Conservation (phyloP, 306 rosid species). For the Quillaja saponaria region DNA sequence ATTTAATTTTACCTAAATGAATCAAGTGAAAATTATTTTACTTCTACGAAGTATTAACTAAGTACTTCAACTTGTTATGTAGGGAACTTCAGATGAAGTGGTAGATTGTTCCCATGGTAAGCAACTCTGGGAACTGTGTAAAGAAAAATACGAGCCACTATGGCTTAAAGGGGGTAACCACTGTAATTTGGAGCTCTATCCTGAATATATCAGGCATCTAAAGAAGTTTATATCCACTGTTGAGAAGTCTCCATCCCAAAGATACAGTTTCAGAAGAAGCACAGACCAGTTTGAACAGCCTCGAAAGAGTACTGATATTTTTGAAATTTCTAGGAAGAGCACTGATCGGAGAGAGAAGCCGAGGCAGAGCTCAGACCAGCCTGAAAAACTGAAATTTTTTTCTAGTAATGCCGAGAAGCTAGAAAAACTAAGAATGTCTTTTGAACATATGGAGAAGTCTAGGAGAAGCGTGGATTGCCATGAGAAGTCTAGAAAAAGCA, state of each 20-base stretch:
- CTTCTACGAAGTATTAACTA: no score
- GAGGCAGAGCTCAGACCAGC: slow-evolving; percentile 77
- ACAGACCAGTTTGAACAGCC: slow-evolving; percentile 83
- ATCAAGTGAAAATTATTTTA: background rate
- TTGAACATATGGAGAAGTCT: slow-evolving; percentile 79
- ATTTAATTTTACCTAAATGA: background rate
- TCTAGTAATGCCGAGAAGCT: slow-evolving; percentile 61
- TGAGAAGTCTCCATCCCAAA: slow-evolving; percentile 78
- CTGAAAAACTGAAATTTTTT: slow-evolving; percentile 66
- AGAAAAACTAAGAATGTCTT: slow-evolving; percentile 66
- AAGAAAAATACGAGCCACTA: slow-evolving; percentile 86
- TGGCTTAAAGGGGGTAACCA: slow-evolving; percentile 97
- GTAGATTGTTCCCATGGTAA: slow-evolving; percentile 92
- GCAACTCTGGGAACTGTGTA: slow-evolving; percentile 94
- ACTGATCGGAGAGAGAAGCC: slow-evolving; percentile 90
- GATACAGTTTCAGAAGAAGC: slow-evolving; percentile 74
- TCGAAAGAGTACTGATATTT: slow-evolving; percentile 74
- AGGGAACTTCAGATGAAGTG: slow-evolving; percentile 95
- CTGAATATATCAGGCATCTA: slow-evolving; percentile 79
- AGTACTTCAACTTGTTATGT: slow-evolving; percentile 16
- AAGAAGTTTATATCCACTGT: slow-evolving; percentile 81
- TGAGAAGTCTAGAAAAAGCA: slow-evolving; percentile 81
- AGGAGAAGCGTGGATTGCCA: slow-evolving; percentile 87
- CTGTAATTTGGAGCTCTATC: slow-evolving; percentile 84
- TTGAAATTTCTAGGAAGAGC: slow-evolving; percentile 80